Evolutionary conservation across 179 eudicot species (phyloP).

Genomic region (Vitellaria paradoxa): DNA sequence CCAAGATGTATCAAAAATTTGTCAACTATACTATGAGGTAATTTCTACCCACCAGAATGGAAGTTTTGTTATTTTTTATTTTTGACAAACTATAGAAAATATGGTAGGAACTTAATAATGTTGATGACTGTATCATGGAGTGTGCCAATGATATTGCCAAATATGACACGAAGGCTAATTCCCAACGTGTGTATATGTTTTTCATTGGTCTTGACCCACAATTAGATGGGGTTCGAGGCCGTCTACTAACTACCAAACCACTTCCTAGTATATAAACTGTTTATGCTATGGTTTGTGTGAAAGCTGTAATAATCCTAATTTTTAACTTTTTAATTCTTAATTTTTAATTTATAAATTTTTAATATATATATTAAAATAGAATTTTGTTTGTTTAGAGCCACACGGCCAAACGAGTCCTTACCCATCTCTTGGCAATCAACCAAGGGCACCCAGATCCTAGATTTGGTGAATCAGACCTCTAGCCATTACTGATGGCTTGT

Average conservation of each 20-base stretch:
- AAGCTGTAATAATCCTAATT: too few relatives aligned
- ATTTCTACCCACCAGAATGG: background rate
- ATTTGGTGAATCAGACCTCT: too few relatives aligned
- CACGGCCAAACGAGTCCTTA: too few relatives aligned
- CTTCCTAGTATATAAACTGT: background rate
- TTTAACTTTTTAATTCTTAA: too few relatives aligned
- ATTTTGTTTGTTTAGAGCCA: too few relatives aligned
- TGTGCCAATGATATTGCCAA: background rate
- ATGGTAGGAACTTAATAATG: background rate
- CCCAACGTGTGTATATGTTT: background rate
- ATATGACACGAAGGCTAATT: background rate
- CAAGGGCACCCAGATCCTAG: too few relatives aligned
- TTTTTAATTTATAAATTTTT: too few relatives aligned
- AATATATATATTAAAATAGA: too few relatives aligned
- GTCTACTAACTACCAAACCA: background rate
- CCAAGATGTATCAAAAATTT: background rate
- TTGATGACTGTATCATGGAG: background rate
- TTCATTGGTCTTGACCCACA: background rate
- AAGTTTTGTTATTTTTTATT: background rate
- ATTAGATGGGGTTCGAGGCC: background rate
- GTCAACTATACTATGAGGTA: background rate
- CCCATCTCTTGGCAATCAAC: too few relatives aligned
- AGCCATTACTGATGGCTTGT: too few relatives aligned
- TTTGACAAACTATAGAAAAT: background rate
- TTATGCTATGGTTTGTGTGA: background rate